A percentile compares a stretch with the other conserved stretches of the same genome.
Evolutionary conservation across 352 stramenopile species (phyloP).

Genomic region (Globisporangium cederbergense): DNA sequence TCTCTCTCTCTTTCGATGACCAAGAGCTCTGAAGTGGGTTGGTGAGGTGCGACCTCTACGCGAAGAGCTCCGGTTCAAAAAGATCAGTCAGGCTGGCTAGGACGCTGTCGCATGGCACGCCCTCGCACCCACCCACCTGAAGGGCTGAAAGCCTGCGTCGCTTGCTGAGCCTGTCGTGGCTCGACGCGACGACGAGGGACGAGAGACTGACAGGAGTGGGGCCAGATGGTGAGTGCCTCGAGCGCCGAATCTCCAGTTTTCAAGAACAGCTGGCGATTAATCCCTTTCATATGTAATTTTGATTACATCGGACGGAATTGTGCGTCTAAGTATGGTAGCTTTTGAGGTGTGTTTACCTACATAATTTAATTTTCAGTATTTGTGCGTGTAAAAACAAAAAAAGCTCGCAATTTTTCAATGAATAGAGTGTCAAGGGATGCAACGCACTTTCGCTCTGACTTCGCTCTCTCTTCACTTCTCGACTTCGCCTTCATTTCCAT

Average conservation of each 20-base stretch:
- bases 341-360: not conserved
- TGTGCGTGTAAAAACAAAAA: not conserved
- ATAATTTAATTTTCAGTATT: not conserved
- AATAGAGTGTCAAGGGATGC: not conserved
- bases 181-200: not conserved
- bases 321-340: not conserved
- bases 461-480: not conserved
- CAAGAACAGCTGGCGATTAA: not conserved
- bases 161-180: not conserved
- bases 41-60: not conserved
- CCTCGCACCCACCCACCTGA: not conserved
- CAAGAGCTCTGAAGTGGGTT: not conserved
- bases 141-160: no score
- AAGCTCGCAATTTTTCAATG: not conserved
- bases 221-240: not conserved
- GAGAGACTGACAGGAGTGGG: not conserved
- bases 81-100: not conserved
- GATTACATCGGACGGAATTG: not conserved
- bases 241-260: not conserved
- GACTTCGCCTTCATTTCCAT: not conserved
- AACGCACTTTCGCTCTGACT: not conserved
- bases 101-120: not conserved
- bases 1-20: no score
- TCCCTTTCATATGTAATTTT: not conserved
- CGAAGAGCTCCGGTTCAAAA: constrained; percentile 6